Evolutionary conservation across 768 basidiomycete species (phyloP).

Genomic region (Grammothele lineata): DNA sequence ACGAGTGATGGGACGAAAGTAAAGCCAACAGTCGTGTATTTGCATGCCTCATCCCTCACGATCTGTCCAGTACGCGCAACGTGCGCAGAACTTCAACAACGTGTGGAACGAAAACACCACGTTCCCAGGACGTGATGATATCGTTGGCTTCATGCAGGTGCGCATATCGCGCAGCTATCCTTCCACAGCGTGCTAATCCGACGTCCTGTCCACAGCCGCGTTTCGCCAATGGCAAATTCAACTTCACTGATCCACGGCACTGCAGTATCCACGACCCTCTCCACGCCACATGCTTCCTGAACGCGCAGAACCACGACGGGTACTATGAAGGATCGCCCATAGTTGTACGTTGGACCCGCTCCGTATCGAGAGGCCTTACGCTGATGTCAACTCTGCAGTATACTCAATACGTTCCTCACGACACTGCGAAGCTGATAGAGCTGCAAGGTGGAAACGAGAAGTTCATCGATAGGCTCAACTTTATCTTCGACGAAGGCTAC

Average conservation of each 20-base stretch:
- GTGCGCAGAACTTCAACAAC: slow-evolving; percentile 54
- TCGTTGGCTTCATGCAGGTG: slow-evolving; percentile 62
- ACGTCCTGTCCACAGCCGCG: slow-evolving; percentile 36
- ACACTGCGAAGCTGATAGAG: slow-evolving; percentile 55
- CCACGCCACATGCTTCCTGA: slow-evolving; percentile 55
- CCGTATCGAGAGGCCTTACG: not conserved
- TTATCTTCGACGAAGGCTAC: slow-evolving; percentile 44
- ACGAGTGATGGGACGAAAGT: slow-evolving; percentile 49
- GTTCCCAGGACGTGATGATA: slow-evolving; percentile 40
- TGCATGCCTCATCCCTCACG: not conserved
- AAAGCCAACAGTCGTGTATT: not conserved
- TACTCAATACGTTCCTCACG: slow-evolving; percentile 56
- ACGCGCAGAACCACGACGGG: slow-evolving; percentile 51
- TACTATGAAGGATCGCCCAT: slow-evolving; percentile 66
- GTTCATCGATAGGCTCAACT: slow-evolving; percentile 52
- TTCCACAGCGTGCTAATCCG: not conserved
- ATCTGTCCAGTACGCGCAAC: slow-evolving; percentile 42
- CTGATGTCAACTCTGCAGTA: not conserved
- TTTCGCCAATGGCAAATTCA: slow-evolving; percentile 53
- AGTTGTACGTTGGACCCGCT: slow-evolving; percentile 34
- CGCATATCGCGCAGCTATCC: not conserved
- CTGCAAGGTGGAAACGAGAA: slow-evolving; percentile 55
- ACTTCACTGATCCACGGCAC: slow-evolving; percentile 62
- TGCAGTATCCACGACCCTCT: slow-evolving; percentile 61
- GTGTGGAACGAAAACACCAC: slow-evolving; percentile 56